A percentile compares a stretch with the other conserved stretches of the same genome.
Conservation (phyloP, 2,329 filamentous ascomycete genomes). For the Curvularia spicifera region DNA sequence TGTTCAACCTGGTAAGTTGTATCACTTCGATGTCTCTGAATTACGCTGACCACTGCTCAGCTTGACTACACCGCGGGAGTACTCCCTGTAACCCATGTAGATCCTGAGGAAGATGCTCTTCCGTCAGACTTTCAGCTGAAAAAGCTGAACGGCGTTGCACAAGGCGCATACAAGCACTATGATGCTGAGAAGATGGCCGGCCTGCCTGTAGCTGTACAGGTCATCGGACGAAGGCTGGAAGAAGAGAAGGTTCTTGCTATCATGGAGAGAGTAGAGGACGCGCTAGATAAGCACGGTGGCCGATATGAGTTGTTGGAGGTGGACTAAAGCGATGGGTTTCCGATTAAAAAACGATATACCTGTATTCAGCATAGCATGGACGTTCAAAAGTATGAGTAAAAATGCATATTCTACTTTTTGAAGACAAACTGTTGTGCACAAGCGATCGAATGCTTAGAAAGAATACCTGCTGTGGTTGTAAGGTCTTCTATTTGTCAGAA, state of each 20-base stretch:
- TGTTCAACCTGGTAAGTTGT: constrained; percentile 81
- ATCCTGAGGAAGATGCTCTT: constrained; percentile 70
- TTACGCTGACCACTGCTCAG: constrained; percentile 48
- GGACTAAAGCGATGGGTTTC: constrained; percentile 34
- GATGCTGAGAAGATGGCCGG: constrained; percentile 84
- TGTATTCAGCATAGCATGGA: background rate
- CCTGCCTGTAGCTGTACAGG: constrained; percentile 83
- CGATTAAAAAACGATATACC: background rate
- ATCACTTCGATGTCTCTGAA: background rate
- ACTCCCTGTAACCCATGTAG: constrained; percentile 84
- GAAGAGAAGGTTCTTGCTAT: constrained; percentile 86
- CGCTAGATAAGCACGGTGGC: constrained; percentile 63
- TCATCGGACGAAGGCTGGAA: constrained; percentile 78
- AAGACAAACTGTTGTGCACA: background rate
- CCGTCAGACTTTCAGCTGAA: constrained; percentile 65
- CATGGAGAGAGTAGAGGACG: constrained; percentile 80
- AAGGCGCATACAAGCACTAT: constrained; percentile 85
- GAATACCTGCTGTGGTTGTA: background rate
- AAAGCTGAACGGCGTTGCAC: constrained; percentile 77
- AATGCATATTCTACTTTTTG: background rate
- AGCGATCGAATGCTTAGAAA: background rate
- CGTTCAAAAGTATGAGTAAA: background rate
- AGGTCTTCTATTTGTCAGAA: background rate
- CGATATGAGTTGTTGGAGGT: constrained; percentile 59
- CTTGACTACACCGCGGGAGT: constrained; percentile 87